These are phyloP conservation scores for Solanum neorickii DNA, from an alignment of 257 asterid genomes.

Conservation along the genomic window DNA sequence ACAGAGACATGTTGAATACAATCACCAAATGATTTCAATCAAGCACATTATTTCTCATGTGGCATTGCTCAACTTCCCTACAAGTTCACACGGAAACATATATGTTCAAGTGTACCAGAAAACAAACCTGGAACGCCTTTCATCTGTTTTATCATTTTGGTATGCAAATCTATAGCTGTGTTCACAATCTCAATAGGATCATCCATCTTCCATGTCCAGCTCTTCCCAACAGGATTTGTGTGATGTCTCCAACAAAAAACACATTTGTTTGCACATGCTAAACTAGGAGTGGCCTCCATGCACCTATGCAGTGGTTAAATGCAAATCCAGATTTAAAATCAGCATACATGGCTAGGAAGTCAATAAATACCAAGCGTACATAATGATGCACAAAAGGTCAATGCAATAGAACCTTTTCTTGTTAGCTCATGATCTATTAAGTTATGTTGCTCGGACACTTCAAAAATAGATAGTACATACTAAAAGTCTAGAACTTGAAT, in stretches of 20 bases:
- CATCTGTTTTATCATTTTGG: slow-evolving; percentile 94
- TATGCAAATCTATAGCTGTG: slow-evolving; percentile 78
- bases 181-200: slow-evolving; percentile 81
- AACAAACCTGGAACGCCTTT: slow-evolving; percentile 92
- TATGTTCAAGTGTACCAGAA: background rate
- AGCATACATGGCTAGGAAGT: background rate
- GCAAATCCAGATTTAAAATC: background rate
- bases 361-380: background rate
- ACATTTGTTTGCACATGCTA: slow-evolving; percentile 98
- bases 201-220: slow-evolving; percentile 99
- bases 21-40: background rate
- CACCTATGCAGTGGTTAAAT: slow-evolving; percentile 37
- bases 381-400: background rate
- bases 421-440: background rate
- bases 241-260: slow-evolving; percentile 99
- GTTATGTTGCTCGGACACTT: background rate
- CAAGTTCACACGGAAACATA: background rate
- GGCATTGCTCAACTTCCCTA: background rate
- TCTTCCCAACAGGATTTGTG: slow-evolving; percentile 92
- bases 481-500: too few species aligned
- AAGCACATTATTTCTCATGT: background rate
- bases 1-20: background rate
- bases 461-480: background rate
- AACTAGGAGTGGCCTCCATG: slow-evolving; percentile 99
- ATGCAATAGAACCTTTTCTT: background rate